Conservation (phyloP, 768 basidiomycete genomes). For the Candolleomyces efflorescens region DNA sequence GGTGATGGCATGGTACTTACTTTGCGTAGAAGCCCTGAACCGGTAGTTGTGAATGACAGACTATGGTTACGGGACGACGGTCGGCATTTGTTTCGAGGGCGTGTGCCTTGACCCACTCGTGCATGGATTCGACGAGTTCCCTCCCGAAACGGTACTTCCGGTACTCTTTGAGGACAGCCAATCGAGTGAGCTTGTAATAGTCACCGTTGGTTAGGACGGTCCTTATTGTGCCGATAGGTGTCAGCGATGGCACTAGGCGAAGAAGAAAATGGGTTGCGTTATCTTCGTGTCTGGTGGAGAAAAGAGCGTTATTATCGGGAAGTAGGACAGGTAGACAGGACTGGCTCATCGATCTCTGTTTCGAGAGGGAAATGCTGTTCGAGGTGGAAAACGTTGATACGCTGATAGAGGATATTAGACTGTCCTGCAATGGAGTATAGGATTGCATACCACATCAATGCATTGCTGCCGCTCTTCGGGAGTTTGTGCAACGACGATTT, state of each 20-base stretch:
- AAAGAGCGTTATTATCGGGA: slow-evolving; percentile 4
- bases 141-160: slow-evolving; percentile 62
- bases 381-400: slow-evolving; percentile 55
- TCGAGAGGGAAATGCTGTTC: slow-evolving; percentile 75
- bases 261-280: slow-evolving; percentile 69
- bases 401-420: slow-evolving; percentile 16
- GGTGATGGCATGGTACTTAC: slow-evolving; percentile 38
- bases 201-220: slow-evolving; percentile 29
- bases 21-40: slow-evolving; percentile 73
- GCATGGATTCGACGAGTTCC: slow-evolving; percentile 58
- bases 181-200: slow-evolving; percentile 71
- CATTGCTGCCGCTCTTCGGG: slow-evolving; percentile 59
- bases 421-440: not conserved
- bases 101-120: slow-evolving; percentile 52
- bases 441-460: slow-evolving; percentile 44
- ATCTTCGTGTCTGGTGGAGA: slow-evolving; percentile 50
- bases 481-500: slow-evolving; percentile 49
- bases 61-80: slow-evolving; percentile 30
- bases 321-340: slow-evolving; percentile 7
- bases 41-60: slow-evolving; percentile 68
- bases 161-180: slow-evolving; percentile 64
- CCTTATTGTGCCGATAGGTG: slow-evolving; percentile 72
- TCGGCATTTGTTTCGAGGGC: slow-evolving; percentile 20
- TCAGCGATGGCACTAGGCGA: slow-evolving; percentile 54
- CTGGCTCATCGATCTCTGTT: slow-evolving; percentile 71